Evolutionary conservation across 2,329 filamentous ascomycete genomes (phyloP).

Genomic region (Phyllosticta citribraziliensis): DNA sequence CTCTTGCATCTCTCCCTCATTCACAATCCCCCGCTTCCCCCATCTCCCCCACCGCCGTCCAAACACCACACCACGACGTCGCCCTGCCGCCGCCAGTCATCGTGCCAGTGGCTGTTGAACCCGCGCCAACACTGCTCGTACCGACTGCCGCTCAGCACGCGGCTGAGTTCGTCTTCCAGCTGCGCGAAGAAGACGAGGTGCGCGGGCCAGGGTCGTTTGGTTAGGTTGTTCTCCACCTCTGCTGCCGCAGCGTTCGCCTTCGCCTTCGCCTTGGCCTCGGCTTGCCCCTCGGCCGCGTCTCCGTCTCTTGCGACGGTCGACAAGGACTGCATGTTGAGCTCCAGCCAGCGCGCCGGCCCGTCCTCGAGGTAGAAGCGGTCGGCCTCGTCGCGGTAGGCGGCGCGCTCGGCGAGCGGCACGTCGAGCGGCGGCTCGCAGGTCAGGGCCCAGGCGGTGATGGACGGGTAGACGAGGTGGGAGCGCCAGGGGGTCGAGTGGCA

Average conservation of each 20-base stretch:
- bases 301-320: constrained; percentile 16
- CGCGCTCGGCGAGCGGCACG: constrained; percentile 52
- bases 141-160: constrained; percentile 32
- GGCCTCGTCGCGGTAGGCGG: constrained; percentile 73
- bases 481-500: constrained; percentile 97
- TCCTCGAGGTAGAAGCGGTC: constrained; percentile 76
- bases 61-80: constrained; percentile 52
- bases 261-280: constrained; percentile 15
- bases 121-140: constrained; percentile 51
- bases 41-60: not conserved
- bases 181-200: constrained; percentile 48
- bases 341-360: constrained; percentile 29
- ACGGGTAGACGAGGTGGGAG: constrained; percentile 68
- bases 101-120: constrained; percentile 54
- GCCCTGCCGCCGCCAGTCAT: constrained; percentile 51
- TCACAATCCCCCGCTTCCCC: not conserved
- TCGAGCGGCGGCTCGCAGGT: constrained; percentile 83
- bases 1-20: no score
- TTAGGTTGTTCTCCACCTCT: no score
- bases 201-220: constrained; percentile 30
- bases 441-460: constrained; percentile 70
- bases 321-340: constrained; percentile 30
- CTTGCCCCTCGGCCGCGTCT: no score
- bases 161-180: constrained; percentile 41
- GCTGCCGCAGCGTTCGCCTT: not conserved